These are phyloP conservation scores for Trichoderma arundinaceum DNA, from an alignment of 2,329 filamentous ascomycete genomes.

Conservation along the genomic window DNA sequence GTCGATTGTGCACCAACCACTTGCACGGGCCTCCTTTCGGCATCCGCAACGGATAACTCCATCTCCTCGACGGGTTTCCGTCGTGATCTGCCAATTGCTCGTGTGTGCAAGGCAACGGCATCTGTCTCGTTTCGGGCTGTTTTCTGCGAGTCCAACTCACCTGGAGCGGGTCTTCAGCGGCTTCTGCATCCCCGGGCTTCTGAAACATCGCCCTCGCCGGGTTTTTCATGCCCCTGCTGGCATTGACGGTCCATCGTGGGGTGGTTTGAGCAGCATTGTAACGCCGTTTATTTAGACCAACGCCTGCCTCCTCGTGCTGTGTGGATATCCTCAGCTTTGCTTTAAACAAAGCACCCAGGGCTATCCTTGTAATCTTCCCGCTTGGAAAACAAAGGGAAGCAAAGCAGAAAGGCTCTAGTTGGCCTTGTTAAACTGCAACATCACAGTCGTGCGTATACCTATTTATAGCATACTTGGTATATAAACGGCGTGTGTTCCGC, in stretches of 20 bases:
- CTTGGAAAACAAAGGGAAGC: not conserved
- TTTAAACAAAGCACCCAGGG: constrained; percentile 7
- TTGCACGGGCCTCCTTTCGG: constrained; percentile 15
- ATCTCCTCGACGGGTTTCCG: constrained; percentile 1
- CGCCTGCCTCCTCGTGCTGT: not conserved
- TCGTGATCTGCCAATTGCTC: not conserved
- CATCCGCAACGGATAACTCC: not conserved
- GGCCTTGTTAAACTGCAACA: constrained; percentile 5
- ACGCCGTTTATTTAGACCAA: constrained; percentile 1
- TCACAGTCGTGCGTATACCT: not conserved
- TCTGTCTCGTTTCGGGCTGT: not conserved
- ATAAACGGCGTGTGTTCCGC: not conserved
- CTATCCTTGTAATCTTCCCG: constrained; percentile 19
- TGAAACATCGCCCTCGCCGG: constrained; percentile 23
- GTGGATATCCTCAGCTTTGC: constrained; percentile 12
- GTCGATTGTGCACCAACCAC: not conserved
- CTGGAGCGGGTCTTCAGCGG: constrained; percentile 36
- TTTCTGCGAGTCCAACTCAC: constrained; percentile 2
- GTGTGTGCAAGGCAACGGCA: not conserved
- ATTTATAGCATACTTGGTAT: not conserved
- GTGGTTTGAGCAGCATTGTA: constrained; percentile 2
- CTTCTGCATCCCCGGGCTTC: not conserved
- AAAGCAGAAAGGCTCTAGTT: not conserved
- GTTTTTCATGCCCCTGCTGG: constrained; percentile 5
- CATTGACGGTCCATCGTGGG: constrained; percentile 9